Base-by-base conservation (phyloP, 371 early-diverging fungal genomes). In the Rhizopus sp. region DNA sequence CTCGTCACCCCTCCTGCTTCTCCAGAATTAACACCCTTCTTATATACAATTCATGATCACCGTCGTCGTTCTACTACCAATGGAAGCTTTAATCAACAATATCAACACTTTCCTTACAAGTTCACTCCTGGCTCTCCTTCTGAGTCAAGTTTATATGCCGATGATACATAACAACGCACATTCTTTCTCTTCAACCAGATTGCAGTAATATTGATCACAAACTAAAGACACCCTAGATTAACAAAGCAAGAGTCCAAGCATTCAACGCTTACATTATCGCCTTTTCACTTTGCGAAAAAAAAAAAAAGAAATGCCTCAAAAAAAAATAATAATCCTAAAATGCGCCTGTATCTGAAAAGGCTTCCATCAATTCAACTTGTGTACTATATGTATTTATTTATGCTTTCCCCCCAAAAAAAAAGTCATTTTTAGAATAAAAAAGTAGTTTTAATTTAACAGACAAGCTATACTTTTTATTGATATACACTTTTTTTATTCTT, bases 141-240 rank as follows among this genome's bases (percentile, higher is more conserved):
- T 49, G 60, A 50, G 46, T 64, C 59, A 15, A 59, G 59, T 3
- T 45, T 64, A 12, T 64, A 39, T 52, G 59, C 46, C 35, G 59
- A 59, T 47, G 59, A 64, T 40, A 64, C 64, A 33, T 64, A 64
- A 51, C 31, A 45, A 1, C 16, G 3, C 32, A 53, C 82, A 82
- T 8, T 72, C 66, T 63, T 81, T 70, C 61, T 95, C 85, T 49
- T 92, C 93, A 37, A 85, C 82, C 15, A n/a, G 6, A 41, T n/a
- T 23, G 23, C 23, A 23, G 2, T 23, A 23, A 1, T 3, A 13
- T n/a, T 41, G 41, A n/a, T 15, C n/a, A 41, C n/a, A 15, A 41
- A 41, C 41, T 23, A 41, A n/a, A 10, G 6, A 8, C 4, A 10
- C 15, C 13, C 41, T 15, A 23, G 23, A 23, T 23, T 23, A 23